Evolutionary conservation across 225 moss, liverwort and hornwort species (phyloP), one percentile per base, ranked within the genome.

Genomic region (Bryoerythrophyllum caledonicum): DNA sequence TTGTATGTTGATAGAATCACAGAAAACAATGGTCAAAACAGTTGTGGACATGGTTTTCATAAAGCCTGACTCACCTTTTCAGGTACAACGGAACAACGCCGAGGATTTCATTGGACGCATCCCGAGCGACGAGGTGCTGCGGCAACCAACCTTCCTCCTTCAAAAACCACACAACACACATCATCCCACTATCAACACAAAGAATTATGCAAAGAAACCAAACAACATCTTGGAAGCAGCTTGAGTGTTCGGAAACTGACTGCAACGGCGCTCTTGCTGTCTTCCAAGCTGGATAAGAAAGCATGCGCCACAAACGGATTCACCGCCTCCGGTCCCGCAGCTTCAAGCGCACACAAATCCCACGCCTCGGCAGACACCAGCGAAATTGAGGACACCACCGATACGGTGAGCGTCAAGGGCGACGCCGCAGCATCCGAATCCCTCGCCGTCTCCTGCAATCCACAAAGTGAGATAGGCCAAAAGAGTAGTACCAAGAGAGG

Each of bases 131-230:
- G 23, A 99, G 95, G 76, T 99, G 99, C 78, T 99, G 95, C 57
- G 95, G 90, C 57, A 90, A 84, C 99, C 99, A 99, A 70, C 99
- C 99, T 86, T 99, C 95, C 84, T 95, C 95, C 97, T 99, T 82
- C 60, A 73, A 81, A 78, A 65, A 28, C 66, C 70, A 61, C 68
- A 74, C 2, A 70, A 12, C 73, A 65, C 62, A 49, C 56, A 30
- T 73, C 48, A 74, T 83, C 66, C 48, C 83, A 73, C 66, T 30
- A 60, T 55, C 49, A 41, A 74, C 16, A 19, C 20, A 11, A 24
- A 20, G n/a, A n/a, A n/a, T n/a, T n/a, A 60, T 49, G 1, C 60
- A 43, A 26, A 54, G 40, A 70, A 77, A 56, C 7, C 38, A 32
- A n/a, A 32, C 37, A 38, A 38, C 38, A 38, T 10, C 38, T 38